Conservation (phyloP, 1,284 basidiomycete genomes). For the Irpex lacteus region DNA sequence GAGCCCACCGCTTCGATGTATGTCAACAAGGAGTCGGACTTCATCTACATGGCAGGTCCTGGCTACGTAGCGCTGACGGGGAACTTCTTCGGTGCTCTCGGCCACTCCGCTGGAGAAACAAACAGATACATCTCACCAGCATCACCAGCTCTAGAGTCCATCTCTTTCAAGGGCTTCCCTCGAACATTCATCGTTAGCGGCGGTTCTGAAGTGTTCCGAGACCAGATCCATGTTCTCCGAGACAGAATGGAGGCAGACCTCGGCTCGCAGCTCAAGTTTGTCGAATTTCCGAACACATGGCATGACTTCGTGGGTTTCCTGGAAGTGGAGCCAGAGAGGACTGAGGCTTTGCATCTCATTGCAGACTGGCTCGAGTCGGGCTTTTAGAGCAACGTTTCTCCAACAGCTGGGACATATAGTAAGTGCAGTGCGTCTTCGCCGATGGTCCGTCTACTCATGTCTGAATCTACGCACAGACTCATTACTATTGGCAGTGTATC, state of each 20-base stretch:
- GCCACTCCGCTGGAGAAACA: conserved; percentile 33
- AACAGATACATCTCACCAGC: conserved; percentile 58
- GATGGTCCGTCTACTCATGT: neutral
- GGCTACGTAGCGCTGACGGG: conserved; percentile 30
- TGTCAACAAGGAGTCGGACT: conserved; percentile 37
- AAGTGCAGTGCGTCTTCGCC: neutral
- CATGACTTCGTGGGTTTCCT: conserved; percentile 13
- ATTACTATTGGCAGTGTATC: too few relatives aligned
- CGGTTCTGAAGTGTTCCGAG: conserved; percentile 49
- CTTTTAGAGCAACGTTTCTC: neutral
- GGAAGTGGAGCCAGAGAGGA: conserved; percentile 12
- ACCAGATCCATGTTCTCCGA: conserved; percentile 37
- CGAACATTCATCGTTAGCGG: conserved; percentile 52
- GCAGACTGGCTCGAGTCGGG: conserved; percentile 1
- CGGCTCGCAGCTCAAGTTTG: conserved; percentile 40
- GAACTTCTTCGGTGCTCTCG: conserved; percentile 40
- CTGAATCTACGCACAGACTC: too few relatives aligned
- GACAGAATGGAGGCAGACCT: conserved; percentile 33
- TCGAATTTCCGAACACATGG: conserved; percentile 42
- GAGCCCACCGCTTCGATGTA: conserved; percentile 31
- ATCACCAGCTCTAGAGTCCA: conserved; percentile 30
- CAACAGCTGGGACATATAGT: neutral
- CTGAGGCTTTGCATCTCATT: conserved; percentile 8
- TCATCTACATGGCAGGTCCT: conserved; percentile 27
- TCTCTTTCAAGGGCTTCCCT: conserved; percentile 51